Base-by-base conservation (phyloP, 805 yeast genomes). In the Lipomyces chichibuensis region DNA sequence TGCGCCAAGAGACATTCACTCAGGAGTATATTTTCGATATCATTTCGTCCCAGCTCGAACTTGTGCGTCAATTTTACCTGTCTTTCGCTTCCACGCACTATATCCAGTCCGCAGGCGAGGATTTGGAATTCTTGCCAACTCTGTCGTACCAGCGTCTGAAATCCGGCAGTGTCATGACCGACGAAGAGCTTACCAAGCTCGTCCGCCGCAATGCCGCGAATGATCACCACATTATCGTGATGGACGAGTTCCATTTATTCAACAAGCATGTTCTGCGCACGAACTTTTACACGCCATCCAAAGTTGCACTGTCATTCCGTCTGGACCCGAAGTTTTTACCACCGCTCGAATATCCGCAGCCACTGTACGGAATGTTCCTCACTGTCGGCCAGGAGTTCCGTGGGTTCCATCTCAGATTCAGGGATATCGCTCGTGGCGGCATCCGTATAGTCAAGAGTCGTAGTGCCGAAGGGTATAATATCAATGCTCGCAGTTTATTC, bases 351-450 rank as follows among this genome's bases (percentile, higher is more conserved):
- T 94, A 93, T 78, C 97, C 98, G 52, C 94, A 91, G 72, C 89
- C 89, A 57, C 96, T 97, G 64, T 95, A 82, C 76, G 99, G 98
- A 71, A 90, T 94, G 89, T 94, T 94, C 81, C 88, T 94, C 73
- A 90, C 93, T 66, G 97, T 95, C 70, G 99, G 99, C 70, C 90
- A 92, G 71, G 97, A 95, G 76, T 94, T 94, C 81, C 86, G 97
- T 78, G 99, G 98, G 32, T 95, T 94, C 89, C 99, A 94, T 77
- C 89, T 95, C 69, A 86, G 99, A 79, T 94, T 94, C 82, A 87
- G 97, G 78, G 98, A 94, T 79, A 92, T 94, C 76, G 97, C 99
- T 25, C 87, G 99, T 78, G 99, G 99, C 78, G 99, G 99, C 78
- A 95, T 94, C 74, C 87, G 99, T 80, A 90, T 94, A 75, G 98